Evolutionary conservation across 2,329 filamentous ascomycete species (phyloP), one percentile per base, ranked within the genome.

Genomic region (Ramularia endophylla): DNA sequence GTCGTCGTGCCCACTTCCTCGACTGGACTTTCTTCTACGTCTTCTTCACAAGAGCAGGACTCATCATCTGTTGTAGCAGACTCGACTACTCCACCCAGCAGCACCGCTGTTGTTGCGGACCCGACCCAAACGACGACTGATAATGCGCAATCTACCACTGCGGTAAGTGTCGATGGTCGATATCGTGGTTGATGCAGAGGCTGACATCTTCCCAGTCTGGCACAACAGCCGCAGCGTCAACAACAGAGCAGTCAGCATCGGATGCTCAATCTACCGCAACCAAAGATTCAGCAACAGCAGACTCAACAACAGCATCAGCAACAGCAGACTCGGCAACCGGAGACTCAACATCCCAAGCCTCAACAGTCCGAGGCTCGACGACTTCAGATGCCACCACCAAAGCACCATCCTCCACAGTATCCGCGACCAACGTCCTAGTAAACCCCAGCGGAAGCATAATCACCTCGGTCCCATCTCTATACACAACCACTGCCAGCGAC

Each of bases 401-500:
- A 59, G 57, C 19, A 59, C 58, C 11, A 47, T 55, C 30, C 38
- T 41, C 15, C 42, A 31, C 15, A n/a, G n/a, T n/a, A n/a, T n/a
- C n/a, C n/a, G n/a, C n/a, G 6, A 25, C 22, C 5, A 68, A 64
- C 38, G 61, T 70, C 44, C 41, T 52, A 9, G 51, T 60, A 11
- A 66, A 65, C 44, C 41, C 53, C 22, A 63, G 63, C 27, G 57
- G 65, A 13, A 63, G 61, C n/a, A 44, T 64, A 5, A 56, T 64
- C 25, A 62, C 62, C 19, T 64, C 61, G 17, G 61, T 60, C 3
- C 59, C 67, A 2, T 63, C 61, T 34, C 54, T 65, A 25, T 40
- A 59, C 8, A 64, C 63, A 7, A 63, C 60, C 4, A 63, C 70
- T 31, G 65, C 71, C 52, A 44, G 54, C 11, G 54, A 58, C 20